A percentile compares a stretch with the other conserved stretches of the same genome.
Evolutionary conservation across 2,329 filamentous ascomycete genomes (phyloP).

Genomic region (Hymenoscyphus fructigenus): DNA sequence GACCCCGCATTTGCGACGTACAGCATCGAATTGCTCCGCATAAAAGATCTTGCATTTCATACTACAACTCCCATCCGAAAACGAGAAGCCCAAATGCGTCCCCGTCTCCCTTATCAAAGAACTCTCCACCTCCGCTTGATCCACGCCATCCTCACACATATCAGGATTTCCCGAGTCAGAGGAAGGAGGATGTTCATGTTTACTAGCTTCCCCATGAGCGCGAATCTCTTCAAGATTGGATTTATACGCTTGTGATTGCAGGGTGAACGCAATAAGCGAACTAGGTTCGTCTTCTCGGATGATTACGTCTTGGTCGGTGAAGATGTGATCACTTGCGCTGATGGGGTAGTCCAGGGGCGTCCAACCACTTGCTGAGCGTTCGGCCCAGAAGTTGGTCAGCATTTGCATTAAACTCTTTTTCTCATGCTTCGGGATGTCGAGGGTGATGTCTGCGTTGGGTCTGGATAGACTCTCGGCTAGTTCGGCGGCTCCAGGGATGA

Average conservation of each 20-base stretch:
- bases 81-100: slow-evolving; percentile 94
- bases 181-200: slow-evolving; percentile 36
- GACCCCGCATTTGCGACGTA: slow-evolving; percentile 88
- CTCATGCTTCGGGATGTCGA: slow-evolving; percentile 87
- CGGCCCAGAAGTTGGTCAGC: slow-evolving; percentile 96
- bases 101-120: slow-evolving; percentile 82
- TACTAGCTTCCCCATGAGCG: slow-evolving; percentile 45
- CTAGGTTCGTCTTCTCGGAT: slow-evolving; percentile 97
- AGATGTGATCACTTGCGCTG: slow-evolving; percentile 85
- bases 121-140: slow-evolving; percentile 77
- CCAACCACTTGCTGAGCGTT: slow-evolving; percentile 95
- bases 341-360: slow-evolving; percentile 88
- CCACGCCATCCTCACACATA: slow-evolving; percentile 37
- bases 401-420: slow-evolving; percentile 93
- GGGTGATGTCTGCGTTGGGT: slow-evolving; percentile 56
- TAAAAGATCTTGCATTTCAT: slow-evolving; percentile 99
- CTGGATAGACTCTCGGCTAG: slow-evolving; percentile 52
- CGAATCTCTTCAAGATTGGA: slow-evolving; percentile 72
- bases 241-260: slow-evolving; percentile 85
- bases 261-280: slow-evolving; percentile 88
- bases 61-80: slow-evolving; percentile 87
- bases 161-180: slow-evolving; percentile 24
- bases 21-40: slow-evolving; percentile 94
- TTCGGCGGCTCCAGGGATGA: slow-evolving; percentile 61
- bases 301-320: slow-evolving; percentile 94